Base-by-base conservation (phyloP, 2,329 filamentous ascomycete genomes). In the Colletotrichum sp. region DNA sequence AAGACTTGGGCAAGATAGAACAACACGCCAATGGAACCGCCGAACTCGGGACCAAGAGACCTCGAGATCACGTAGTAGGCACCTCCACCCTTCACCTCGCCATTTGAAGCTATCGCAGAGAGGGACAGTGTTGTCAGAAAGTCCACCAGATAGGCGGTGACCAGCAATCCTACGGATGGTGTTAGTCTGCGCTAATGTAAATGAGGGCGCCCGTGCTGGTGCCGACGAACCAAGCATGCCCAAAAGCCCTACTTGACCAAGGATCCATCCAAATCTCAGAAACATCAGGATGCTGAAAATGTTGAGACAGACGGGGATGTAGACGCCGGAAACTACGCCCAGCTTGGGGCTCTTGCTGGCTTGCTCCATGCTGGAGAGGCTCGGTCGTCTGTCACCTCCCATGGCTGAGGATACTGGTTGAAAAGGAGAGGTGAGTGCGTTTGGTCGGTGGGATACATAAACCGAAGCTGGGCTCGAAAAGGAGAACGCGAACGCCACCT, bases 231-330 rank as follows among this genome's bases (percentile, higher is more conserved):
- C 94, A 81, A 97, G 87, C 83, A 96, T 97, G 65, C 95, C 95
- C 58, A 96, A 78, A 59, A 97, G 87, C 26, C 95, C 95, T 77
- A 94, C 90, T 81, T 96, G 94, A 10, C 95, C 95, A 26, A 97
- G 87, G 73, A 98, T 94, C 79, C 95, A 92, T 26, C 95, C 95
- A 83, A 98, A 98, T 26, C 95, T 92, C 79, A 98, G 88, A 85
- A 98, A 98, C 95, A 98, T 97, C 76, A 98, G 90, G 84, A 98
- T 97, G 79, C 94, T 96, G 78, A 97, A 86, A 56, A 98, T 95
- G 83, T 97, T 98, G 78, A 97, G 87, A 76, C 93, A 96, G n/a
- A 95, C 95, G 2, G 95, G 95, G 18, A 98, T 94, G 82, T 96
- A 98, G 63, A 97, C 94, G 9, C 94, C 94, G 5, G 92, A 94